These are phyloP conservation scores for Cryptococcus jaspeensis DNA, from an alignment of 1,284 basidiomycete species.

Conservation along the genomic window DNA sequence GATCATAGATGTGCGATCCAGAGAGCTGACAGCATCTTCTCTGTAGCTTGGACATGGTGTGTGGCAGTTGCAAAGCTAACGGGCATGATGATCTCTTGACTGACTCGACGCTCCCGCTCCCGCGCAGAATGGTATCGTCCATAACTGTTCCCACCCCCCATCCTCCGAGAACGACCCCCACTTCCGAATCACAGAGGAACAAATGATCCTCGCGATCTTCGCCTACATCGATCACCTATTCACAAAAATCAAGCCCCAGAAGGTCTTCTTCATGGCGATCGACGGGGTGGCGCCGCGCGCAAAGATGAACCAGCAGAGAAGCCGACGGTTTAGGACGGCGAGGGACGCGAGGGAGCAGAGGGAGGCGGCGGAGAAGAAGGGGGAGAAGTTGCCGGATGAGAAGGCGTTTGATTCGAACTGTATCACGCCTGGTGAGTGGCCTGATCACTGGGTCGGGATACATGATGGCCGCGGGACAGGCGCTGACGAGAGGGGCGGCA, in stretches of 20 bases:
- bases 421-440: constrained; percentile 87
- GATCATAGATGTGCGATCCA: too few species aligned
- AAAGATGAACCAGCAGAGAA: constrained; percentile 99
- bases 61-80: background rate
- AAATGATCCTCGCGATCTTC: constrained; percentile 96
- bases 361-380: constrained; percentile 81
- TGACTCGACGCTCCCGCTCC: constrained; percentile 42
- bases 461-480: background rate
- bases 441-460: background rate
- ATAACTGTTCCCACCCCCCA: constrained; percentile 70
- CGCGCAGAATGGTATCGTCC: constrained; percentile 97
- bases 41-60: constrained; percentile 39
- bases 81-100: background rate
- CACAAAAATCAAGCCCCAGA: constrained; percentile 94
- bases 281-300: constrained; percentile 97
- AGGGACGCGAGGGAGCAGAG: constrained; percentile 85
- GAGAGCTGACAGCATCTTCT: background rate
- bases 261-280: constrained; percentile 95
- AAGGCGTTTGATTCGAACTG: constrained; percentile 98
- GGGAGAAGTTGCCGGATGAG: constrained; percentile 86
- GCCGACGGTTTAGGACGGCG: constrained; percentile 89
- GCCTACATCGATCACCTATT: constrained; percentile 97
- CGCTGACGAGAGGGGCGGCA: background rate
- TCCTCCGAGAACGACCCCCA: constrained; percentile 81
- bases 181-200: constrained; percentile 91